A percentile compares a stretch with the other conserved stretches of the same genome.
phyloP scores from a whole-genome alignment of 2,329 filamentous ascomycete genomes.

The Venturia pyrina region DNA sequence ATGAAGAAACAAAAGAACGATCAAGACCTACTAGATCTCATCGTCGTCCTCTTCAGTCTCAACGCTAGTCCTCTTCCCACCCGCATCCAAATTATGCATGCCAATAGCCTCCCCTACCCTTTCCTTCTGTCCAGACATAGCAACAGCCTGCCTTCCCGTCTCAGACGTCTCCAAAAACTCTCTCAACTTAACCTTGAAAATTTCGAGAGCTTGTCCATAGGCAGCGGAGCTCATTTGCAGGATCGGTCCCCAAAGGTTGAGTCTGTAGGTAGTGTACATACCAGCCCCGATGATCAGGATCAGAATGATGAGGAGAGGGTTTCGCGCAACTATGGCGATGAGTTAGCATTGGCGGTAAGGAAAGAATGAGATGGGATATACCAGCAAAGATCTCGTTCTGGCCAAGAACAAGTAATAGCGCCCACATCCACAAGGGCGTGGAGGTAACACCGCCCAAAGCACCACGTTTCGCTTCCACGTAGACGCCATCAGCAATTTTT shows the following conservation, averaged over 20 bases:
- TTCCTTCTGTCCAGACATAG: slow-evolving; percentile 41
- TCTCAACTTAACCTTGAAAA: slow-evolving; percentile 82
- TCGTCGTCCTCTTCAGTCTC: slow-evolving; percentile 23
- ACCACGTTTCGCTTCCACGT: slow-evolving; percentile 93
- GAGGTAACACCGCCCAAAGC: slow-evolving; percentile 93
- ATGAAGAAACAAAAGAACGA: neutral
- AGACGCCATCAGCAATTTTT: slow-evolving; percentile 95
- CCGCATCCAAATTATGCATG: slow-evolving; percentile 31
- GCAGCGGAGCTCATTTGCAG: slow-evolving; percentile 91
- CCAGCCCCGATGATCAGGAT: slow-evolving; percentile 66
- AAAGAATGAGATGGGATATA: slow-evolving; percentile 39
- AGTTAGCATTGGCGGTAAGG: slow-evolving; percentile 15
- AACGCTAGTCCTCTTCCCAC: slow-evolving; percentile 25
- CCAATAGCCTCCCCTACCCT: slow-evolving; percentile 18
- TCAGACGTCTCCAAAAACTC: slow-evolving; percentile 87
- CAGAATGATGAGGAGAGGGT: slow-evolving; percentile 86
- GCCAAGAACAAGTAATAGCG: slow-evolving; percentile 76
- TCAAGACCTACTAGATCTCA: slow-evolving; percentile 19
- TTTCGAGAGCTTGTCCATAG: slow-evolving; percentile 72
- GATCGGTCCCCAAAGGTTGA: slow-evolving; percentile 95
- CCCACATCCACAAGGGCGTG: slow-evolving; percentile 91
- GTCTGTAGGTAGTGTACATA: slow-evolving; percentile 81
- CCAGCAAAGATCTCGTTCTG: slow-evolving; percentile 97
- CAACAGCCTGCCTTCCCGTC: slow-evolving; percentile 71
- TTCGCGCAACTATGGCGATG: slow-evolving; percentile 64